These are phyloP conservation scores for Lachnellula cervina DNA, from an alignment of 2,329 filamentous ascomycete genomes.

Conservation along the genomic window DNA sequence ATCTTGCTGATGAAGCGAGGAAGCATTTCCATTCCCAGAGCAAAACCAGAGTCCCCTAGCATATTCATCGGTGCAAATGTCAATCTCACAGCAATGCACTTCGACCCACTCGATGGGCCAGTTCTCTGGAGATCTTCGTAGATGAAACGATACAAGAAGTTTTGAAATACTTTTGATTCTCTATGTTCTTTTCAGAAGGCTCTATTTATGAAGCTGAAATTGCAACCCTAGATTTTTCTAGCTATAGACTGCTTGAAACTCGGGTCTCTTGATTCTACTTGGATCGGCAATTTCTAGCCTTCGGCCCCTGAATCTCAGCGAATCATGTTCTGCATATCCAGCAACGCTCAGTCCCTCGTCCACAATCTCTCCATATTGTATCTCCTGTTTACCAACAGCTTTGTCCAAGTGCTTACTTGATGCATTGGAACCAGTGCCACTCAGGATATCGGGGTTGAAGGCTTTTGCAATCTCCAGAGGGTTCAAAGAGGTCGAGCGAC, in stretches of 20 bases:
- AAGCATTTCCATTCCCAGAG: slow-evolving; percentile 15
- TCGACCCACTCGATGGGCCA: no score
- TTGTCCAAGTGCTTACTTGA: not conserved
- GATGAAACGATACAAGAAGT: no score
- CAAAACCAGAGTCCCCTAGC: no score
- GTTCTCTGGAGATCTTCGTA: no score
- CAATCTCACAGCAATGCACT: no score
- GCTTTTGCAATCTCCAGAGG: slow-evolving; percentile 27
- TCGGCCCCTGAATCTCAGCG: not conserved
- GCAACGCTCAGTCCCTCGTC: not conserved
- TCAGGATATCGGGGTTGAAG: slow-evolving; percentile 20
- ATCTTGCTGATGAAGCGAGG: slow-evolving; percentile 30
- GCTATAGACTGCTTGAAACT: not conserved
- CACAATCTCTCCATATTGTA: slow-evolving; percentile 4
- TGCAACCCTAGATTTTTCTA: not conserved
- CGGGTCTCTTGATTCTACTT: not conserved
- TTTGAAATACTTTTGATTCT: no score
- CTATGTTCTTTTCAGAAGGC: no score
- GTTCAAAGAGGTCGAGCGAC: slow-evolving; percentile 22
- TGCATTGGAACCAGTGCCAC: not conserved
- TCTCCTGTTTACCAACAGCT: no score
- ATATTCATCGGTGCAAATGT: no score
- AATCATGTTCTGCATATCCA: not conserved
- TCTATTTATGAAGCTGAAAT: not conserved
- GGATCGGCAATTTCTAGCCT: slow-evolving; percentile 4